phyloP scores from a whole-genome alignment of 495 filamentous ascomycete genomes.

The Aspergillus asperescens region DNA sequence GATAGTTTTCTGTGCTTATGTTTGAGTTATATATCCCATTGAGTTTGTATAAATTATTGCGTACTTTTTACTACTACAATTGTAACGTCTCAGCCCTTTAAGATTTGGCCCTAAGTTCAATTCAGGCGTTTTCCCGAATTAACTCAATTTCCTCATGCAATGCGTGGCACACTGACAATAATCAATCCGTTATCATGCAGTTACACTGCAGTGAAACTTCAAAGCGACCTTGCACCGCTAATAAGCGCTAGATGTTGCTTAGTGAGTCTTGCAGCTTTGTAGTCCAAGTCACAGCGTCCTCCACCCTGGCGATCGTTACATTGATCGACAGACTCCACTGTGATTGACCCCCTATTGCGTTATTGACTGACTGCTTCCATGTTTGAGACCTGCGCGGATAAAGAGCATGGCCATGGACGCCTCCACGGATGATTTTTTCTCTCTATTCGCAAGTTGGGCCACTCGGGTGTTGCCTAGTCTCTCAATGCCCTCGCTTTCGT shows the following conservation, averaged over 20 bases:
- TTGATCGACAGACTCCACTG: slow-evolving; percentile 6
- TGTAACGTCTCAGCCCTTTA: too few relatives aligned
- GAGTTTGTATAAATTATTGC: background rate
- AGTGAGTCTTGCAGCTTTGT: background rate
- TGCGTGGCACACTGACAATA: too few relatives aligned
- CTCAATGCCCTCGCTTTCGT: slow-evolving; percentile 10
- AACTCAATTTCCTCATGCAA: too few relatives aligned
- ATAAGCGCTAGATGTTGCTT: background rate
- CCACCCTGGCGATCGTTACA: slow-evolving; percentile 10
- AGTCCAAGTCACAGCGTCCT: background rate
- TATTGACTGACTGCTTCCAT: background rate
- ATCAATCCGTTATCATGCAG: background rate
- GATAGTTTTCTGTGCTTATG: background rate
- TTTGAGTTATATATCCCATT: background rate
- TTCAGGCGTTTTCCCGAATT: too few relatives aligned
- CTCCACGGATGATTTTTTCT: background rate
- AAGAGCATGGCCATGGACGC: background rate
- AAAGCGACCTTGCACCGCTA: background rate
- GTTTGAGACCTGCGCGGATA: background rate
- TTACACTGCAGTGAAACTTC: background rate
- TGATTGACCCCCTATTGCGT: slow-evolving; percentile 8
- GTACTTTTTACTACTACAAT: too few relatives aligned
- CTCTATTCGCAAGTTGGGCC: background rate
- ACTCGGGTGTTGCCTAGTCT: background rate
- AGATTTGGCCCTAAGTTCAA: too few relatives aligned